These are phyloP conservation scores for Dendrostoma leiphaemia DNA, from an alignment of 2,329 filamentous ascomycete species.

Conservation along the genomic window DNA sequence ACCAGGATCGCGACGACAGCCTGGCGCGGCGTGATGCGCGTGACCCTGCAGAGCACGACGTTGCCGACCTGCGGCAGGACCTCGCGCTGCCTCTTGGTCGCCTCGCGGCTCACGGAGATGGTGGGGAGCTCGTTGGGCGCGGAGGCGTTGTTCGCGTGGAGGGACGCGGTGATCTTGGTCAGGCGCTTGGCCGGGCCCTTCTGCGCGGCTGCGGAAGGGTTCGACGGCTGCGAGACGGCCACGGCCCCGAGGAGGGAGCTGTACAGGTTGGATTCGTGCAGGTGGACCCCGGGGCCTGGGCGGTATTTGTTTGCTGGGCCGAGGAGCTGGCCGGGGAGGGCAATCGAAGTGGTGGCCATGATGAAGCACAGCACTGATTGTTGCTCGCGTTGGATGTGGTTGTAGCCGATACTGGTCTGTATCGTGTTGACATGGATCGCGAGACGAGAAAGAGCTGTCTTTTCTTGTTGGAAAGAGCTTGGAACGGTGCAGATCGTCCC, in stretches of 20 bases:
- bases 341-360: constrained; percentile 38
- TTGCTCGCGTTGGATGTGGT: not conserved
- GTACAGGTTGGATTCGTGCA: constrained; percentile 71
- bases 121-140: constrained; percentile 45
- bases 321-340: constrained; percentile 79
- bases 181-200: constrained; percentile 54
- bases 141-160: constrained; percentile 23
- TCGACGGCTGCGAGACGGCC: constrained; percentile 47
- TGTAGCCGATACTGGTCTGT: not conserved
- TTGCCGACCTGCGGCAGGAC: constrained; percentile 80
- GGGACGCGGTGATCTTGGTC: constrained; percentile 48
- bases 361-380: not conserved
- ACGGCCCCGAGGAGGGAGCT: constrained; percentile 80
- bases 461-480: no score
- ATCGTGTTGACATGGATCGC: not conserved
- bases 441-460: no score
- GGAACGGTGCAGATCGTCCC: no score
- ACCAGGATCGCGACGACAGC: constrained; percentile 84
- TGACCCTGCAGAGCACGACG: constrained; percentile 79
- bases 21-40: constrained; percentile 80
- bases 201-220: constrained; percentile 28
- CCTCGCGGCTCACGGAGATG: constrained; percentile 50
- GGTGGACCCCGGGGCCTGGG: constrained; percentile 80
- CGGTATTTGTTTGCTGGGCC: constrained; percentile 65
- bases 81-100: constrained; percentile 56